Evolutionary conservation across 225 moss, liverwort and hornwort species (phyloP), one percentile per base, ranked within the genome.

Genomic region (Marchantia polymorpha): DNA sequence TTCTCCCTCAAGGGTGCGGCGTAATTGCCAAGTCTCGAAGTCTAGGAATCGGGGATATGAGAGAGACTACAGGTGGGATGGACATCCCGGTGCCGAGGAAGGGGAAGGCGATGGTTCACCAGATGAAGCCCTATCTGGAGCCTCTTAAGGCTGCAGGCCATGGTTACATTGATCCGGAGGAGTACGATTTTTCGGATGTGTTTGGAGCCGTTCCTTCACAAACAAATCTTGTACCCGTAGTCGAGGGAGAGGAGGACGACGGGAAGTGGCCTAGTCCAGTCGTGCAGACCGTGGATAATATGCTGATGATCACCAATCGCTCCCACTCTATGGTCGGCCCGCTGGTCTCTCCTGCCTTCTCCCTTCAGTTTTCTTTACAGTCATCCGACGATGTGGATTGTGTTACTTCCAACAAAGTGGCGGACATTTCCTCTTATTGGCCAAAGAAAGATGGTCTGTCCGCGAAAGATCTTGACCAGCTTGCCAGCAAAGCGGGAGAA

Each of bases 271-370:
- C 82, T 10, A 69, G 85, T 60, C 84, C 83, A 39, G 82, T 92
- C 13, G 88, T 90, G 61, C 80, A 73, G 68, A 59, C 85, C 82
- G 81, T 64, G 3, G 93, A 93, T 47, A 90, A 91, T 59, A 78
- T 87, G 69, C 11, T 60, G 76, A 84, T 91, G 73, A 85, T 91
- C 0, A 90, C 85, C 49, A 91, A 89, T 39, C 93, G 97, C 65
- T 94, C 94, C 19, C 97, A 94, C 82, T 97, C 97, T 69, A 84
- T 97, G 77, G 92, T 97, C 72, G 97, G 97, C 65, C 94, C 96
- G 54, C 92, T 94, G 19, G 94, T 94, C 26, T 90, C 89, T 82
- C 94, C 90, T 16, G 90, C 84, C 26, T 79, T 91, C 22, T 73
- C 84, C 68, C 84, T 90, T 85, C 83, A 89, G 82, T 86, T 85